Base-by-base conservation (phyloP, 2,329 filamentous ascomycete species). In the Penicillium griseofulvum region DNA sequence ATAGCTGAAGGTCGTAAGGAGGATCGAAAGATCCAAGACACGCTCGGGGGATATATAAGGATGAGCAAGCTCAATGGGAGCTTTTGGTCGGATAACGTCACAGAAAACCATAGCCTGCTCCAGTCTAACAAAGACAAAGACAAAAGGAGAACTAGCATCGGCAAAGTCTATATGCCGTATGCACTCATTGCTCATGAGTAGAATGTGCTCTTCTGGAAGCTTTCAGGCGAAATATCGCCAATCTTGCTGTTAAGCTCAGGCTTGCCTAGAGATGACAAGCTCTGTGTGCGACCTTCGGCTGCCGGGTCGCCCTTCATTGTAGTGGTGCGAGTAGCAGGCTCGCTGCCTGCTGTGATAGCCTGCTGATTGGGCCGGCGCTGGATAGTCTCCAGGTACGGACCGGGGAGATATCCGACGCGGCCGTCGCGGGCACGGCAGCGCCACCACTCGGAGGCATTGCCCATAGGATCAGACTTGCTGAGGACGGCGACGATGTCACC, bases 401-500 rank as follows among this genome's bases (percentile, higher is more conserved):
- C 86, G 2, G 95, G 94, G 6, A 99, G 81, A 70, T 97, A 99
- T 8, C 94, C 94, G 66, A 96, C 87, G 26, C 91, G 83, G 43
- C 91, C 92, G 70, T 97, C 91, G 57, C 94, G 83, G 14, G 93
- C 89, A 52, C 94, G 84, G 75, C 95, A 99, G 62, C 88, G 86
- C 94, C 94, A 99, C 94, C 94, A 99, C 70, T 99, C 93, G 49
- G 89, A 94, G 5, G 91, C 85, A 65, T 94, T 91, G 41, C 94
- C 94, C 68, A 93, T 84, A 0, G 94, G 94, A 67, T 99, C 94
- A 17, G 86, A 89, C 78, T 97, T 97, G 78, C 87, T 88, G 52
- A 99, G 82, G 1, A 99, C 91, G 26, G 94, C 94, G 16, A 99
- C 92, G 50, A 97, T 86, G 66, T 99, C 94, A 56, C 93, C 93